phyloP scores from a whole-genome alignment of 75 land plant genomes.

The Pinus albicaulis region DNA sequence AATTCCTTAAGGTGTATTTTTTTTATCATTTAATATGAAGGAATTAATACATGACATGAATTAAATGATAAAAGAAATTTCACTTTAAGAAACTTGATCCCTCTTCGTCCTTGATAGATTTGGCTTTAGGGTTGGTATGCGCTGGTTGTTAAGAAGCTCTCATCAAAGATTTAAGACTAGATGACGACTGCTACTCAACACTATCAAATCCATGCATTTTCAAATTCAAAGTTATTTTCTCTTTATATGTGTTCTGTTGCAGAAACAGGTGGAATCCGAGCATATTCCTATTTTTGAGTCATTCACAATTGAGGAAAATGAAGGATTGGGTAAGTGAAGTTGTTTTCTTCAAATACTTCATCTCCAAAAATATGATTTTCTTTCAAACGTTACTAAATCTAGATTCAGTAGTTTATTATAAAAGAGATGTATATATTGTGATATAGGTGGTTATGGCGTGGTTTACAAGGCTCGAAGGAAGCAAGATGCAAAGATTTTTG shows the following conservation, averaged over 20 bases:
- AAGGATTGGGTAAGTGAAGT: conserved; percentile 71
- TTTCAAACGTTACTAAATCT: conserved; percentile 2
- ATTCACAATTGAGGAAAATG: conserved; percentile 71
- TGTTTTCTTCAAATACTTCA: background rate
- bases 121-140: too few relatives aligned
- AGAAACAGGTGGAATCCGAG: conserved; percentile 19
- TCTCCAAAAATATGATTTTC: background rate
- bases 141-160: background rate
- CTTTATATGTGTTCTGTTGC: conserved; percentile 7
- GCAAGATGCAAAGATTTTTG: conserved; percentile 53
- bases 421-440: background rate
- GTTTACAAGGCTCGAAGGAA: conserved; percentile 80
- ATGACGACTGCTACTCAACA: background rate
- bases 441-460: conserved; percentile 89
- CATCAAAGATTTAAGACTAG: background rate
- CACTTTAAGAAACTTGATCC: too few relatives aligned
- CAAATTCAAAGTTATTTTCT: background rate
- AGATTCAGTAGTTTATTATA: background rate
- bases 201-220: background rate
- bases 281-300: conserved; percentile 56
- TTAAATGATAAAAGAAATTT: too few relatives aligned
- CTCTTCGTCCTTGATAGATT: too few relatives aligned
- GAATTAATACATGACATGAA: too few relatives aligned
- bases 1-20: too few relatives aligned
- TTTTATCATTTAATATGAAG: background rate